Percentiles rank a stretch among this genome's conserved stretches.
Conservation (phyloP, 257 asterid genomes). For the Penstemon newberryi region DNA sequence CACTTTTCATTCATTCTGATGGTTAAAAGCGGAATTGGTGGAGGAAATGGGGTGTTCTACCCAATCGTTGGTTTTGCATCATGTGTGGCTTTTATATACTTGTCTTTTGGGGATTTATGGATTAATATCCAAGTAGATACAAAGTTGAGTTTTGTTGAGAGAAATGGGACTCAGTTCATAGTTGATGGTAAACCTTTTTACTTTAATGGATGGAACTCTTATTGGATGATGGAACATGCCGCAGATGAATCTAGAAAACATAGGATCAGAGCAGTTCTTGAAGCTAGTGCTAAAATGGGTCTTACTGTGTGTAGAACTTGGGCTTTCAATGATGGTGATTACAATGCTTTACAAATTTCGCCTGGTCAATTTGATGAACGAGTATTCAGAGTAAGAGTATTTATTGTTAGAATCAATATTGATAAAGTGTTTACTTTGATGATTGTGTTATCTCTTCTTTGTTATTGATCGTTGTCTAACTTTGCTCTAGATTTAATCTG, state of each 20-base stretch:
- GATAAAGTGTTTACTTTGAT: not conserved
- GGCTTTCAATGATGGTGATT: constrained; percentile 95
- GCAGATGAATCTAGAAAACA: constrained; percentile 61
- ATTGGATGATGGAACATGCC: constrained; percentile 97
- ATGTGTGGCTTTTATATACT: constrained; percentile 48
- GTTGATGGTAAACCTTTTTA: constrained; percentile 88
- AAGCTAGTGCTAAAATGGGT: constrained; percentile 90
- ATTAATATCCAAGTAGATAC: constrained; percentile 40
- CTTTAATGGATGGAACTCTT: constrained; percentile 95
- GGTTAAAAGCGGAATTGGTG: constrained; percentile 43
- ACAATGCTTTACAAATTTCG: constrained; percentile 87
- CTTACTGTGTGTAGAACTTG: constrained; percentile 95
- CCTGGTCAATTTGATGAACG: constrained; percentile 84
- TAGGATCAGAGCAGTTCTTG: constrained; percentile 63
- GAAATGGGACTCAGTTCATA: constrained; percentile 89
- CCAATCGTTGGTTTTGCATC: constrained; percentile 62
- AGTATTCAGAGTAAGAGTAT: constrained; percentile 75
- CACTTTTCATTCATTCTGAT: constrained; percentile 22
- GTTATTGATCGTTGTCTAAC: constrained; percentile 2
- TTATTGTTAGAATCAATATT: not conserved
- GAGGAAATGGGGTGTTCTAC: constrained; percentile 52
- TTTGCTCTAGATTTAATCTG: not conserved
- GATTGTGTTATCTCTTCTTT: not conserved
- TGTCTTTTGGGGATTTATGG: constrained; percentile 80
- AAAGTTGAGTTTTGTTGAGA: constrained; percentile 73